Conservation (phyloP, 257 asterid species). For the Coffea canephora region DNA sequence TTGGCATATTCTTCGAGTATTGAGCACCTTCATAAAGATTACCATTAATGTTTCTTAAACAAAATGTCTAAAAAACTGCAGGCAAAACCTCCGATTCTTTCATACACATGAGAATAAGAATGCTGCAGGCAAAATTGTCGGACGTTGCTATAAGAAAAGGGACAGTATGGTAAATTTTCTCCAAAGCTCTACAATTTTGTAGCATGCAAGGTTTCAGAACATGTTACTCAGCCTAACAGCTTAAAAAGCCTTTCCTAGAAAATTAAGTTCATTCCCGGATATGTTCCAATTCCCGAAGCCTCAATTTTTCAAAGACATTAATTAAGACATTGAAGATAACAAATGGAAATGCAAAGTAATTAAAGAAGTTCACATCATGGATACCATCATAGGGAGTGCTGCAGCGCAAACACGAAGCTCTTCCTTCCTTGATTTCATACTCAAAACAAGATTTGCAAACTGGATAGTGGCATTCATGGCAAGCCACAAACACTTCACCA, state of each 20-base stretch:
- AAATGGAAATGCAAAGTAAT: background rate
- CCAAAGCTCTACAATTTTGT: background rate
- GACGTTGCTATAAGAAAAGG: too few relatives aligned
- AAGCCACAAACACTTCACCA: conserved; percentile 74
- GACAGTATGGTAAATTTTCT: too few relatives aligned
- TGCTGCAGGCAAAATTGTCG: too few relatives aligned
- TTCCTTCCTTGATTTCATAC: conserved; percentile 70
- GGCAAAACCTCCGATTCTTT: background rate
- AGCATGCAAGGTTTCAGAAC: background rate
- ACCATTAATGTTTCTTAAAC: background rate
- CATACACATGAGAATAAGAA: too few relatives aligned
- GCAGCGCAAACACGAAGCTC: conserved; percentile 63
- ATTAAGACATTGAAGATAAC: background rate
- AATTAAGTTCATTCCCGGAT: background rate
- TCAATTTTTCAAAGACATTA: background rate
- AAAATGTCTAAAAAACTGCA: background rate
- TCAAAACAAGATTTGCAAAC: conserved; percentile 69
- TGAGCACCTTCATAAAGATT: background rate
- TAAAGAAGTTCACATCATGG: background rate
- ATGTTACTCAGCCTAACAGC: background rate
- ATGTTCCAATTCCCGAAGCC: too few relatives aligned
- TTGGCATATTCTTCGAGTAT: background rate
- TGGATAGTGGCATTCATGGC: conserved; percentile 73
- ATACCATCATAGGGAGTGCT: conserved; percentile 63
- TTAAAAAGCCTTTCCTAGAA: background rate